Evolutionary conservation across 257 asterid species (phyloP), one percentile per base, ranked within the genome.

Genomic region (Fraxinus quadrangulata): DNA sequence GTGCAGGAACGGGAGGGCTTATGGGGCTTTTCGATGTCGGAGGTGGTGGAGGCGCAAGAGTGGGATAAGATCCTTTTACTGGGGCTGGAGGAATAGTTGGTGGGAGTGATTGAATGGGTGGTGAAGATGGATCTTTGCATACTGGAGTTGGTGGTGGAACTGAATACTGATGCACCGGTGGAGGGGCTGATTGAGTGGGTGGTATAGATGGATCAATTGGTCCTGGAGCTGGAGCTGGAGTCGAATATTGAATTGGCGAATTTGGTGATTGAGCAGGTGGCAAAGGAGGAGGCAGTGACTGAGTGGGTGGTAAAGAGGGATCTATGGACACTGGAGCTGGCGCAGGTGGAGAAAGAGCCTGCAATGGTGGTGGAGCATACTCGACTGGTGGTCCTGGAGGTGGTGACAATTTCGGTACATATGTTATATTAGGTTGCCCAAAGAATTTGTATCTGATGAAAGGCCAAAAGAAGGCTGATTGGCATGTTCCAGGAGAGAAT

Each of bases 381-480:
- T 31, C 73, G 10, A 12, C 7, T 34, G 85, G 80, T 45, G 72
- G 73, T n/a, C 79, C 61, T 12, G 79, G 70, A 49, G 75, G 73
- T 24, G 81, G 84, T 24, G 81, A 81, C 66, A 26, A 16, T n/a
- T 54, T 2, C 54, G 79, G 86, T 80, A 77, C 73, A 66, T 69
- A 70, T 11, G 59, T 71, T 8, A 77, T 76, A 21, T 36, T 45
- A 0, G 74, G 68, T n/a, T 42, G 73, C 31, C 83, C 77, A 23
- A 81, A 68, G 49, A 81, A 10, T 26, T 63, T 63, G 36, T 2
- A 4, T 63, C 36, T 84, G 23, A 85, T 80, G 17, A 77, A 56
- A 67, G 86, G 85, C 82, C 86, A 83, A 78, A 84, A 81, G 76
- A 83, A 77, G 42, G 84, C 84, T 8, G 92, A 84, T 80, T 88